Evolutionary conservation across 202 grass and related monocot genomes (phyloP), one percentile per base, ranked within the genome.

Genomic region (Carex arenaria): DNA sequence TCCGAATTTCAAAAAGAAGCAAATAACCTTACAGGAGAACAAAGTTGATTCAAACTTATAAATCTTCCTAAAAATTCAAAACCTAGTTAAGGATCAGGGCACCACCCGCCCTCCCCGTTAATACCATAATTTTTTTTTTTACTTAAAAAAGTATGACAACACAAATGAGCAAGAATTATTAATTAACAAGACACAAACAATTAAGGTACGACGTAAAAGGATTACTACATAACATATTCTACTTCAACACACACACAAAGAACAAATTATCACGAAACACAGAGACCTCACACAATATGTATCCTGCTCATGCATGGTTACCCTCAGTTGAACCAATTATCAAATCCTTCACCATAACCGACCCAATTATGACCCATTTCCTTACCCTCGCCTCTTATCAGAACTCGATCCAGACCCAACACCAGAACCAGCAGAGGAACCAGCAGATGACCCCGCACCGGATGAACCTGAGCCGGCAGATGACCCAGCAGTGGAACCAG

Each of bases 371-470:
- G 56, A 87, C 0, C 84, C 63, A 42, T 3, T 0, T 0, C 47
- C 54, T 10, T 57, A 69, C 28, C 65, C 80, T 10, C 10, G 5
- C 1, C 67, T 81, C 61, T 88, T 69, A 0, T 67, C 70, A 13
- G 72, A 87, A 3, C 79, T 70, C 0, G 17, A 78, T 5, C 88
- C 85, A 0, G n/a, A 86, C 1, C 88, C 84, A 13, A 12, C 10
- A 0, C 83, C 56, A 0, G 84, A 89, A 1, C 85, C 74, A 19
- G 79, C 72, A 3, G 19, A 56, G 0, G 87, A 92, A 13, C 85
- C 90, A 10, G 84, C 86, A 0, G 81, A 88, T 0, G 89, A 91
- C 0, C 86, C 90, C 0, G 73, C 82, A 5, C 79, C 72, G 0
- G 87, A 74, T 2, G 65, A 82, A 42, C 61, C 47, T 0, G 81